Percentiles rank a stretch among this genome's conserved stretches.
phyloP scores from a whole-genome alignment of 768 basidiomycete genomes.

The Trametes sanguinea region DNA sequence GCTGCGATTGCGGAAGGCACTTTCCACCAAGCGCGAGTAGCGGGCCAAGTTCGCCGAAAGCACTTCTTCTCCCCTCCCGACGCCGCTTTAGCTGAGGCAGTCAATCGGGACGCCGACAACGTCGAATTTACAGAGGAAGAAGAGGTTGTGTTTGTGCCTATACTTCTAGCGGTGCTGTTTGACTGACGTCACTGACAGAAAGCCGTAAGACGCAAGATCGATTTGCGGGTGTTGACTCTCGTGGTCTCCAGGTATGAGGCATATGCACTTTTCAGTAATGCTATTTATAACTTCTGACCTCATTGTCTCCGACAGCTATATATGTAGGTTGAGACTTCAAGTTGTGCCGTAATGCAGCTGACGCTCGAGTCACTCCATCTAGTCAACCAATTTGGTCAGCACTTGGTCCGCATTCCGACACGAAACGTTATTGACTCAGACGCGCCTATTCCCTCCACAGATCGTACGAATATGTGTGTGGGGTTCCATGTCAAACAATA shows the following conservation, averaged over 20 bases:
- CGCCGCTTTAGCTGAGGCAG: slow-evolving; percentile 47
- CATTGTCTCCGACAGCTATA: slow-evolving; percentile 36
- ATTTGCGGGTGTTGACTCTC: slow-evolving; percentile 50
- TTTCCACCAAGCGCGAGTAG: slow-evolving; percentile 41
- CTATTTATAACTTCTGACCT: no score
- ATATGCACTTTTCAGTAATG: neutral
- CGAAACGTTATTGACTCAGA: neutral
- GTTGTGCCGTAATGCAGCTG: neutral
- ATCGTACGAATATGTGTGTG: slow-evolving; percentile 57
- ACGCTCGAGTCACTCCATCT: neutral
- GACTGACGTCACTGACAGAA: slow-evolving; percentile 30
- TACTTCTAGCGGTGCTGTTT: neutral
- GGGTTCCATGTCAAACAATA: neutral
- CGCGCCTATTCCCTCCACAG: slow-evolving; percentile 29
- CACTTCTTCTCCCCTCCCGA: slow-evolving; percentile 34
- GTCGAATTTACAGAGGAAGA: slow-evolving; percentile 53
- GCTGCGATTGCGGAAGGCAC: slow-evolving; percentile 39
- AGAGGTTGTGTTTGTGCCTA: slow-evolving; percentile 38
- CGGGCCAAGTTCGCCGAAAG: slow-evolving; percentile 22
- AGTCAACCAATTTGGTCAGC: slow-evolving; percentile 31
- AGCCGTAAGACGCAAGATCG: slow-evolving; percentile 51
- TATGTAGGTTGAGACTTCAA: slow-evolving; percentile 37
- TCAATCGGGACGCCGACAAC: slow-evolving; percentile 49
- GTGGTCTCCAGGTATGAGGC: slow-evolving; percentile 48
- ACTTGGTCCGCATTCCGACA: neutral